phyloP scores from a whole-genome alignment of 1,284 basidiomycete species.

The Heliocybe sulcata region DNA sequence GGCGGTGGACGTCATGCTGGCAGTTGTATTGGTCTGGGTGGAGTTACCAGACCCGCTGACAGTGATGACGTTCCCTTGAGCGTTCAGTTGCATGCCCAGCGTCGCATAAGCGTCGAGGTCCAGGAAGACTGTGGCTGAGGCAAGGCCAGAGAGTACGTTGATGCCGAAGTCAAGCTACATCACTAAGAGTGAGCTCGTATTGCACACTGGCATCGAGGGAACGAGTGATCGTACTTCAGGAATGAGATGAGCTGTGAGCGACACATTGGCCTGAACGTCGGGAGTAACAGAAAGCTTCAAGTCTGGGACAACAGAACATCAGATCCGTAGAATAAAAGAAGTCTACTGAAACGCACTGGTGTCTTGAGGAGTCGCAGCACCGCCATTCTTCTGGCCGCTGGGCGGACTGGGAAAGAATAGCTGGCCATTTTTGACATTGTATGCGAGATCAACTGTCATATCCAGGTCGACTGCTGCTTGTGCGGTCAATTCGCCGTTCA shows the following conservation, averaged over 20 bases:
- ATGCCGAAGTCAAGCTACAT: conserved; percentile 32
- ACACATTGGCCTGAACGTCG: conserved; percentile 29
- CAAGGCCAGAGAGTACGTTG: conserved; percentile 26
- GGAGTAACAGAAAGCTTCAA: conserved; percentile 34
- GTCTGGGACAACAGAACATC: conserved; percentile 18
- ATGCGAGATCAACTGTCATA: conserved; percentile 28
- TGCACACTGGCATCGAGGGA: background rate
- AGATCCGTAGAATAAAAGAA: conserved; percentile 4
- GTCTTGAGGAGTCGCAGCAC: conserved; percentile 16
- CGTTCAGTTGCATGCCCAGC: conserved; percentile 28
- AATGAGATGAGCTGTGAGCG: conserved; percentile 39
- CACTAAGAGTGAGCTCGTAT: background rate
- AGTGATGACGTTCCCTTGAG: background rate
- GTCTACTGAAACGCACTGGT: conserved; percentile 25
- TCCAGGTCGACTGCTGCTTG: conserved; percentile 28
- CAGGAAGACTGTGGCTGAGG: conserved; percentile 32
- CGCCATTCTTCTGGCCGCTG: conserved; percentile 8
- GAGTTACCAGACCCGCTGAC: background rate
- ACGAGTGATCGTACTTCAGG: conserved; percentile 23
- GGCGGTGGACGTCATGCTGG: background rate
- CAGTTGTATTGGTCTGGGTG: background rate
- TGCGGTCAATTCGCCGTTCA: conserved; percentile 18
- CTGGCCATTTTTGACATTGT: conserved; percentile 25
- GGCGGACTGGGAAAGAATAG: conserved; percentile 35
- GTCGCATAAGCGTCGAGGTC: conserved; percentile 36